Evolutionary conservation across 176 grass and related monocot species (phyloP), one percentile per base, ranked within the genome.

Genomic region (Zoysia japonica): DNA sequence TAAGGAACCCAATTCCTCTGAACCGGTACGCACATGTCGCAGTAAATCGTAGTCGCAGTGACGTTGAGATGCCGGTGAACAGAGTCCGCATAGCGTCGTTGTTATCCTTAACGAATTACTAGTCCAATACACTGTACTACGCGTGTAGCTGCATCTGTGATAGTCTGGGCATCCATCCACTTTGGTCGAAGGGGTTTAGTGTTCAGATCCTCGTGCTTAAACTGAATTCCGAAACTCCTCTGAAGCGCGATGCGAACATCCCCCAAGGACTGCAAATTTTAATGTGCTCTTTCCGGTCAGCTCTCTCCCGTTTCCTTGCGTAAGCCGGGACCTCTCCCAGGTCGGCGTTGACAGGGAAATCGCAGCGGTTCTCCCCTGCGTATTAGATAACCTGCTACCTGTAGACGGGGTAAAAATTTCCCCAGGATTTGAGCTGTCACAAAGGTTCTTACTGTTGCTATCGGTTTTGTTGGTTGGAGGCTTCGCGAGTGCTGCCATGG

Each of bases 231-330:
- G 17, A 17, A 76, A 39, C 4, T 17, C 35, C 35, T 63, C 11
- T 11, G 6, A 63, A 48, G 75, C 75, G 20, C 17, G 20, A 14
- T 49, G 5, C 59, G 51, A 65, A 63, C 61, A 65, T 17, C 40
- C 5, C 36, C 61, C 6, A 78, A 78, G 2, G 17, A 47, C 3
- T 61, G 44, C 35, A 42, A 61, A 16, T 40, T 14, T 67, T 2
- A 39, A 20, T 6, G 46, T 3, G 50, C 15, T 37, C 79, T 57
- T 66, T 44, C 36, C 13, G 39, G 20, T 17, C 61, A n/a, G 2
- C 1, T 39, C 28, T 42, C 28, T 67, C 47, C 45, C 61, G 53
- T 61, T 39, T 59, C 44, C 74, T 87, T 56, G 78, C 72, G 79
- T 82, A 65, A 77, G 45, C 20, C 12, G 69, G 59, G 7, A 11